phyloP scores from a whole-genome alignment of 2,329 filamentous ascomycete species.

The Penicillium sp. region DNA sequence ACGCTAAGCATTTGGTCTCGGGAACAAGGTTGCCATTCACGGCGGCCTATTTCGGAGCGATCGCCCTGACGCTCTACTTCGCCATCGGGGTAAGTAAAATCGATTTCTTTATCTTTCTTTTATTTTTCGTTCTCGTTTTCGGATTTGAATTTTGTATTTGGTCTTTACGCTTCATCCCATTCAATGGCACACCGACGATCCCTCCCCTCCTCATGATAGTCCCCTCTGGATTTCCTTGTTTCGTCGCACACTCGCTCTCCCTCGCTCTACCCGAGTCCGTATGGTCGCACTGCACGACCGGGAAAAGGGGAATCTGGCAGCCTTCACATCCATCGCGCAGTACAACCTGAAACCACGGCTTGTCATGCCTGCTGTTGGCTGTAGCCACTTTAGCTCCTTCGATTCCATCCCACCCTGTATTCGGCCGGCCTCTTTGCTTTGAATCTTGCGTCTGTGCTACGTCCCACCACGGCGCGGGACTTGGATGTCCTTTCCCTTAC shows the following conservation, averaged over 20 bases:
- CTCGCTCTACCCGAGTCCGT: constrained; percentile 2
- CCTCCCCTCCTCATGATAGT: constrained; percentile 9
- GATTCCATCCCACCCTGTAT: constrained; percentile 15
- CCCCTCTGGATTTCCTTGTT: constrained; percentile 8
- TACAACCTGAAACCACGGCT: constrained; percentile 14
- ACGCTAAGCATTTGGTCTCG: constrained; percentile 80
- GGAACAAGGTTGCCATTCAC: constrained; percentile 86
- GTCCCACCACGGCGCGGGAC: constrained; percentile 6
- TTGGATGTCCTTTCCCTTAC: constrained; percentile 3
- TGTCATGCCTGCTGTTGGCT: constrained; percentile 8
- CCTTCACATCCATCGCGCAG: constrained; percentile 17
- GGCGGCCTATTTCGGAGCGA: constrained; percentile 90
- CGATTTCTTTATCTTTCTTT: constrained; percentile 13
- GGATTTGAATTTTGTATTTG: background rate
- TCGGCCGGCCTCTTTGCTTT: background rate
- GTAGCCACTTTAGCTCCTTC: background rate
- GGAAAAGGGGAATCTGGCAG: constrained; percentile 23
- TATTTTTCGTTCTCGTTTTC: constrained; percentile 2
- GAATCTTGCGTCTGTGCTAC: constrained; percentile 3
- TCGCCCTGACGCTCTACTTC: constrained; percentile 86
- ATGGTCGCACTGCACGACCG: constrained; percentile 17
- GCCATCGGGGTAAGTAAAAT: constrained; percentile 75
- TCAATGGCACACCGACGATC: background rate
- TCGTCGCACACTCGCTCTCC: constrained; percentile 5
- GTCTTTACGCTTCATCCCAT: background rate